A percentile compares a stretch with the other conserved stretches of the same genome.
These are phyloP conservation scores for Lithospermum erythrorhizon DNA, from an alignment of 257 asterid species.

Conservation along the genomic window DNA sequence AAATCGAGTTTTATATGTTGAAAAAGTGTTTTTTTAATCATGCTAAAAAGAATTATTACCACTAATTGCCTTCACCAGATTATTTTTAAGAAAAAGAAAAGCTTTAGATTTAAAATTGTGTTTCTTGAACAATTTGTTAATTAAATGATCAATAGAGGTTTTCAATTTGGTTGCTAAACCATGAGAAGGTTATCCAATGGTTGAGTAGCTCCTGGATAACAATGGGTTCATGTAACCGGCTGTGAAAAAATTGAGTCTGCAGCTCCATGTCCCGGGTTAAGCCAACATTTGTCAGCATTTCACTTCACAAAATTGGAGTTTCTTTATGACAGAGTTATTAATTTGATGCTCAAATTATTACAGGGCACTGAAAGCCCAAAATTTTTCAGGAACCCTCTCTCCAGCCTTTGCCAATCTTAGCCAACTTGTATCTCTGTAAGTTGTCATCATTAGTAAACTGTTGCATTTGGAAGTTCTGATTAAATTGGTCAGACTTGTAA, in stretches of 20 bases:
- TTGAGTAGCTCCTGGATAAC: too few species aligned
- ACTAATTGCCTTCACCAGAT: too few species aligned
- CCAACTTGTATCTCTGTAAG: slow-evolving; percentile 68
- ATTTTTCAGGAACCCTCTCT: slow-evolving; percentile 59
- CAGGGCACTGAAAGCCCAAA: slow-evolving; percentile 88
- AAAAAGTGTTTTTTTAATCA: too few species aligned
- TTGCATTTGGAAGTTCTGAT: background rate
- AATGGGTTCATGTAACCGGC: background rate
- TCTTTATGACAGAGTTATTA: slow-evolving; percentile 3
- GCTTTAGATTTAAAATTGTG: too few species aligned
- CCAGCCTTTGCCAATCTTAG: slow-evolving; percentile 62
- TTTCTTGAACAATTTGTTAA: too few species aligned
- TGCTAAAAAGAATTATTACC: too few species aligned
- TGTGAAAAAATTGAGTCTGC: background rate
- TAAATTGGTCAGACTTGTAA: background rate
- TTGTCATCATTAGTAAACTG: background rate
- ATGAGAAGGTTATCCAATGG: too few species aligned
- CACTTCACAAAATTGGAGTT: background rate
- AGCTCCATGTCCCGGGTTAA: too few species aligned
- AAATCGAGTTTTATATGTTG: too few species aligned
- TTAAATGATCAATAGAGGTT: too few species aligned
- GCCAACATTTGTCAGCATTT: background rate
- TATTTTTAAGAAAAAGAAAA: too few species aligned
- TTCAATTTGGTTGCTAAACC: too few species aligned
- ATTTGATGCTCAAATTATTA: slow-evolving; percentile 13